Evolutionary conservation across 257 asterid genomes (phyloP).

Genomic region (Cordia subcordata): DNA sequence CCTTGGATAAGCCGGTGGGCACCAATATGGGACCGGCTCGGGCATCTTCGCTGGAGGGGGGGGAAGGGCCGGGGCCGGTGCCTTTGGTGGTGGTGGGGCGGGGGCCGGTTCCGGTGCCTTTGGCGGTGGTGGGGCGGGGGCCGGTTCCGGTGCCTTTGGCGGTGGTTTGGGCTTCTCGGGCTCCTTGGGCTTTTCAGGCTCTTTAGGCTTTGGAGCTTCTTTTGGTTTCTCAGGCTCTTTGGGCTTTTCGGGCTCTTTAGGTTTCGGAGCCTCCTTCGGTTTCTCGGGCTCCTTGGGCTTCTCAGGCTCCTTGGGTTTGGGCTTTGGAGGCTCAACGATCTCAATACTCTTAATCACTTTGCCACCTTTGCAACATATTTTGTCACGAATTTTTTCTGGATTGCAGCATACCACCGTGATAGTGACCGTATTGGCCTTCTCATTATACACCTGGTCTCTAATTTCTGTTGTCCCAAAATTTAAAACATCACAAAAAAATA

Average conservation of each 20-base stretch:
- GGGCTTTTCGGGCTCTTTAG: slow-evolving; percentile 25
- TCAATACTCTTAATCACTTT: slow-evolving; percentile 55
- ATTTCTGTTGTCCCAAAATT: slow-evolving; percentile 46
- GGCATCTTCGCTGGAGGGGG: too few relatives aligned
- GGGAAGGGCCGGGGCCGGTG: too few relatives aligned
- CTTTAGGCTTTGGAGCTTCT: slow-evolving; percentile 17
- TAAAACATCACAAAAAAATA: neutral
- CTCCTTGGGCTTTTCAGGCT: slow-evolving; percentile 21
- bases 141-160: neutral
- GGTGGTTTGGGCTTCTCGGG: slow-evolving; percentile 7
- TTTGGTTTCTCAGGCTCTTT: slow-evolving; percentile 27
- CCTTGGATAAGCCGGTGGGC: slow-evolving; percentile 31
- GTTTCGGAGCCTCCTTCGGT: slow-evolving; percentile 11
- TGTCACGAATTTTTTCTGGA: slow-evolving; percentile 77
- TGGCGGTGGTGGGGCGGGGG: neutral
- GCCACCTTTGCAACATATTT: slow-evolving; percentile 53
- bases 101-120: slow-evolving; percentile 20
- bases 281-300: slow-evolving; percentile 36
- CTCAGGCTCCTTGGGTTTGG: slow-evolving; percentile 23
- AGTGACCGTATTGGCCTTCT: slow-evolving; percentile 50
- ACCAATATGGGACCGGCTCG: slow-evolving; percentile 34
- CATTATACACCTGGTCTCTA: slow-evolving; percentile 59
- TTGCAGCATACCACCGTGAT: slow-evolving; percentile 71
- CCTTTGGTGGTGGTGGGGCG: slow-evolving; percentile 13
- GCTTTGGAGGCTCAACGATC: slow-evolving; percentile 35